Percentiles rank a stretch among this genome's conserved stretches.
Evolutionary conservation across 495 filamentous ascomycete genomes (phyloP).

Genomic region (Rhypophila decipiens): DNA sequence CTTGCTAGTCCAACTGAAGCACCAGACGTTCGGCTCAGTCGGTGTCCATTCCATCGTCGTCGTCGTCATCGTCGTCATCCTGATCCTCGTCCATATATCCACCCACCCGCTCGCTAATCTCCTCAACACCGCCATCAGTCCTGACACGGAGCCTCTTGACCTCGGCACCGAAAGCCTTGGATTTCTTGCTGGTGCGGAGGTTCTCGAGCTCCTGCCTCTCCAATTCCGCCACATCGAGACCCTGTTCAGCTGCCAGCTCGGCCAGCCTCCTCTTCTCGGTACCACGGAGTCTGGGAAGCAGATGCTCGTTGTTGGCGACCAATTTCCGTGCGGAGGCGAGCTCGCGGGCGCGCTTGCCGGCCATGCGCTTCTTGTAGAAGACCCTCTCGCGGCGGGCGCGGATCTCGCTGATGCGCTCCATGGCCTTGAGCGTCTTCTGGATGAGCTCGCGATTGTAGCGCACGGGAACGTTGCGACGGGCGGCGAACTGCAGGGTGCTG

Average conservation of each 20-base stretch:
- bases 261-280: constrained; percentile 45
- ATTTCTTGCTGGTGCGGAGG: constrained; percentile 28
- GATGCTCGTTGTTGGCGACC: constrained; percentile 85
- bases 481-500: constrained; percentile 83
- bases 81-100: constrained; percentile 15
- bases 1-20: too few species aligned
- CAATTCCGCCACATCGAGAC: constrained; percentile 50
- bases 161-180: constrained; percentile 53
- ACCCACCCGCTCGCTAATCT: constrained; percentile 29
- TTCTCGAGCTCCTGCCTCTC: constrained; percentile 29
- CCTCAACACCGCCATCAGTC: constrained; percentile 61
- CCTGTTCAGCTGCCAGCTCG: constrained; percentile 45
- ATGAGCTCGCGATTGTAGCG: constrained; percentile 92
- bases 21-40: too few species aligned
- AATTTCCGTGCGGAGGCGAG: constrained; percentile 74
- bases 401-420: constrained; percentile 88
- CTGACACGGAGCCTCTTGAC: constrained; percentile 55
- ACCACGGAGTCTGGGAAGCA: constrained; percentile 60
- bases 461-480: constrained; percentile 86
- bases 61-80: constrained; percentile 42
- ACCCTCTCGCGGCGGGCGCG: constrained; percentile 71
- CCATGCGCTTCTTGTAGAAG: constrained; percentile 90
- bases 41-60: constrained; percentile 56
- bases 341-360: constrained; percentile 77
- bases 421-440: constrained; percentile 78